Evolutionary conservation across 495 filamentous ascomycete genomes (phyloP), one percentile per base, ranked within the genome.

Genomic region (Extremus antarcticus): DNA sequence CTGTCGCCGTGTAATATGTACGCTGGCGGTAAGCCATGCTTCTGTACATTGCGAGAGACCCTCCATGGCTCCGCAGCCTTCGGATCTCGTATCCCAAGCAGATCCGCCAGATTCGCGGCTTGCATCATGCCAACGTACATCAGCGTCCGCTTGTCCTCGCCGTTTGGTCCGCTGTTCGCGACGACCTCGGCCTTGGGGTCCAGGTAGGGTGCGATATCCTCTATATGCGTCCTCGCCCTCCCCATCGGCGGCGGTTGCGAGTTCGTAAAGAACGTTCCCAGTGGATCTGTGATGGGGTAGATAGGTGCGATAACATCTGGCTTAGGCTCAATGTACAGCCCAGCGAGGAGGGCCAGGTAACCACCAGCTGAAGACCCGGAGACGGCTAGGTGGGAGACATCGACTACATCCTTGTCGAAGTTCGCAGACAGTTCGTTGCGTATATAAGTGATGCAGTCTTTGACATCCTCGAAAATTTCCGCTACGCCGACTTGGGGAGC

Each of bases 221-320:
- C 32, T 3, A 20, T 25, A 7, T 48, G 40, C n/a, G 57, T 22
- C 11, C 1, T 1, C 16, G 1, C 3, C 1, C 48, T 13, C 15
- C 57, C 57, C 9, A 56, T 38, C 1, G 53, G 16, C 8, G 32
- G 53, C 1, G 46, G 52, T 23, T 60, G 57, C 10, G 57, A 23
- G 9, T 29, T 56, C 9, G 57, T 56, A 43, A 60, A 60, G 53
- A 52, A 56, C 1, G 24, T 4, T 2, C 57, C 57, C 8, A 60
- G 25, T 3, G 57, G 57, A 43, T 60, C 57, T 16, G 57, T 56
- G 24, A 60, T 60, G 13, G 57, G 53, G 23, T 60, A 60, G 39
- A 56, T 60, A n/a, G 57, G 53, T 39, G 56, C 32, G 24, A 60
- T 51, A 7, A 56, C 53, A 19, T 46, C 21, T 20, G 57, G 57